These are phyloP conservation scores for Hanseniaspora meyeri DNA, from an alignment of 805 yeast species.

Conservation along the genomic window DNA sequence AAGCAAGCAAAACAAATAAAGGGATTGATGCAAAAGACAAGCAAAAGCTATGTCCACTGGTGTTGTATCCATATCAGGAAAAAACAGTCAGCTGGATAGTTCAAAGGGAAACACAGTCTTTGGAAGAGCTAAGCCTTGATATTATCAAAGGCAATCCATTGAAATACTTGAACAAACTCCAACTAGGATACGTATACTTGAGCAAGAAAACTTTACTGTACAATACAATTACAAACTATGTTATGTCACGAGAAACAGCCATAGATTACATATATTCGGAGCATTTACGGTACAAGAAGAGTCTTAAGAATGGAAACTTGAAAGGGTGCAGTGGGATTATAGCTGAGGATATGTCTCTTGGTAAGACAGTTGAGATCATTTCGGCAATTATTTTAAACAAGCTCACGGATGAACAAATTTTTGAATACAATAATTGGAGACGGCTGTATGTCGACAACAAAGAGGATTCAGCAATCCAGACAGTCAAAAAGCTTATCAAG, in stretches of 20 bases:
- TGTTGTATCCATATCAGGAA: constrained; percentile 24
- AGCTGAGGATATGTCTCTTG: constrained; percentile 95
- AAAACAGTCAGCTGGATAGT: constrained; percentile 27
- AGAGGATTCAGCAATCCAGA: constrained; percentile 16
- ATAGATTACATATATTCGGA: constrained; percentile 12
- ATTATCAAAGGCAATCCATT: background rate
- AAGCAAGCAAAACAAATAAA: background rate
- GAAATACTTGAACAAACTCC: background rate
- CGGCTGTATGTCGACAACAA: background rate
- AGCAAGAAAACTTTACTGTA: constrained; percentile 17
- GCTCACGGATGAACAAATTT: background rate
- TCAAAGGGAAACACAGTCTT: constrained; percentile 18
- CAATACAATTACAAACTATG: constrained; percentile 27
- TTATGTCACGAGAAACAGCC: constrained; percentile 18
- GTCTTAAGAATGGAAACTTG: background rate
- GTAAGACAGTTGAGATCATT: constrained; percentile 80
- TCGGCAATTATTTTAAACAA: constrained; percentile 52
- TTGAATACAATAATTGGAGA: background rate
- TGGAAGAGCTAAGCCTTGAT: background rate
- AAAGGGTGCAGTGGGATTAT: constrained; percentile 43
- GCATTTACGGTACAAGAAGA: background rate
- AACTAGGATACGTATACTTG: background rate
- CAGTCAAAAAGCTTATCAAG: constrained; percentile 29
- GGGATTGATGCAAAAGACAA: background rate
- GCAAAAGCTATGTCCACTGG: constrained; percentile 4